Conservation (phyloP, 768 basidiomycete genomes). For the Serpula lacrymans region DNA sequence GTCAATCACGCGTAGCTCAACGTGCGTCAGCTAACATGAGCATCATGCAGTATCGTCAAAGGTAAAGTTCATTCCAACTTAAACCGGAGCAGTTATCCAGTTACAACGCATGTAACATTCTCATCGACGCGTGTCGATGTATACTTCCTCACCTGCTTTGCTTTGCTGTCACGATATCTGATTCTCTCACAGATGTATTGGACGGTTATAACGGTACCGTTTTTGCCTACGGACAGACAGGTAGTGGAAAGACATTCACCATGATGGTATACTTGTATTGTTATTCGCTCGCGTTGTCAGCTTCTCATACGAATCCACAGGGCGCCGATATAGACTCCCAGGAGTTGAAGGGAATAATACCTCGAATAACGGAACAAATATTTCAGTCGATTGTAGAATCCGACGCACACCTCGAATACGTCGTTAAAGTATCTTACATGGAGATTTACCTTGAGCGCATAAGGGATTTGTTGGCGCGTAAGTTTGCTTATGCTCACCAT, state of each 20-base stretch:
- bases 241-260: slow-evolving; percentile 95
- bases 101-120: slow-evolving; percentile 3
- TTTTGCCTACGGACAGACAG: slow-evolving; percentile 96
- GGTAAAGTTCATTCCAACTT: slow-evolving; percentile 44
- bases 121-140: background rate
- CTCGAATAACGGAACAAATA: slow-evolving; percentile 98
- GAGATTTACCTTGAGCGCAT: slow-evolving; percentile 98
- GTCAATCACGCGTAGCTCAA: slow-evolving; percentile 4
- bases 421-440: slow-evolving; percentile 99
- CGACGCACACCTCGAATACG: slow-evolving; percentile 92
- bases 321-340: slow-evolving; percentile 95
- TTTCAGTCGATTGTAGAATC: slow-evolving; percentile 97
- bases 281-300: slow-evolving; percentile 5
- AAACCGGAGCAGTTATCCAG: slow-evolving; percentile 4
- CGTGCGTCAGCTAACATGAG: slow-evolving; percentile 16
- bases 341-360: slow-evolving; percentile 95
- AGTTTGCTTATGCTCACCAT: slow-evolving; percentile 27
- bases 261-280: slow-evolving; percentile 77
- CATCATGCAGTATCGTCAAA: slow-evolving; percentile 72
- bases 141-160: slow-evolving; percentile 5
- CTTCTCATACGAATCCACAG: slow-evolving; percentile 37
- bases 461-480: slow-evolving; percentile 92
- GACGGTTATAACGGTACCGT: slow-evolving; percentile 99
- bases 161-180: slow-evolving; percentile 7
- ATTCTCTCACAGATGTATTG: slow-evolving; percentile 82